Evolutionary conservation across 2,329 filamentous ascomycete species (phyloP), one percentile per base, ranked within the genome.

Genomic region (Dothiorella sarmentorum): DNA sequence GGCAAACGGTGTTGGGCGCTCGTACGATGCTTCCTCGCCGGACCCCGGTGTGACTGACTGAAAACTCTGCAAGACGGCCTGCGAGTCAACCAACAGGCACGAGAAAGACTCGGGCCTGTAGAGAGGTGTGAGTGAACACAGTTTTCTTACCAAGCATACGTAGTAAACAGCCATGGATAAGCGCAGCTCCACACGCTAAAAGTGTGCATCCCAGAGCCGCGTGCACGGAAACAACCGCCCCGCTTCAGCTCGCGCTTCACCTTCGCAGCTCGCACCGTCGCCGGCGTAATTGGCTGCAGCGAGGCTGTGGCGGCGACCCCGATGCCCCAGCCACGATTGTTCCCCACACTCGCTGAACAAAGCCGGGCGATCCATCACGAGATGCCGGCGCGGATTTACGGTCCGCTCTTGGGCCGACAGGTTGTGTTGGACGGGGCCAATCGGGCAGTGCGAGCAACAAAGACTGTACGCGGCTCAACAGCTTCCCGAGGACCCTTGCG

Each of bases 331-430:
- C 49, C 49, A 53, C 49, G 29, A 35, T 35, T 40, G 35, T 33
- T 40, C 49, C 49, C 49, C 49, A 40, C 49, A 53, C 7, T 11
- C 24, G 49, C 22, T 27, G 33, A 29, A 53, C 37, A 40, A 37
- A 38, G 33, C 22, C 49, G 49, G 47, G 33, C 47, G 49, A 53
- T n/a, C n/a, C n/a, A n/a, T 53, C 49, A 53, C 49, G 35, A 33
- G 49, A 37, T 35, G 33, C 15, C 33, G 24, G 1, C 22, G 33
- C 49, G n/a, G 49, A 10, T 20, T n/a, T 29, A 40, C 17, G 33
- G 24, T 53, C 49, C 33, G 29, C 22, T 18, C 43, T 18, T 20
- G 15, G 18, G 44, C 45, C 45, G 47, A n/a, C 47, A 31, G 47
- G 31, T 37, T 52, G 31, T 18, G 18, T 13, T 11, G 31, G 22